Evolutionary conservation across 2,329 filamentous ascomycete species (phyloP), one percentile per base, ranked within the genome.

Genomic region (Cadophora sp.): DNA sequence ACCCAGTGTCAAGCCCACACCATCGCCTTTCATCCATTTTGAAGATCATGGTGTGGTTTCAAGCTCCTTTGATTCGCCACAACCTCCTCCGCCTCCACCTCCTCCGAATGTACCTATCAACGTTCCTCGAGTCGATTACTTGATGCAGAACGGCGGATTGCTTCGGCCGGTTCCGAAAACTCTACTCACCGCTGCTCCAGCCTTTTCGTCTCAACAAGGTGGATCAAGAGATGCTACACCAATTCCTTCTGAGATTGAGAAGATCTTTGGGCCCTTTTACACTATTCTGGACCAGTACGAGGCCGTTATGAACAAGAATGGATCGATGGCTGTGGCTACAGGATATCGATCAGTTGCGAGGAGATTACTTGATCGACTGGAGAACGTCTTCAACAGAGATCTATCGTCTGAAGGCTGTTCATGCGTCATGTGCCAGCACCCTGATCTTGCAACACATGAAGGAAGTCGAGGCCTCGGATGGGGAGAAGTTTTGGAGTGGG

Each of bases 341-440:
- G 96, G 96, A 6, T 97, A 98, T 79, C 89, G 93, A 64, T 97
- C 95, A 0, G 92, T 98, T n/a, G 96, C 96, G 3, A 89, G 96
- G 5, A 88, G 94, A 62, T 82, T 98, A 27, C 86, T 98, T 5
- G 95, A 99, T 80, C 89, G 96, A 46, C 84, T 99, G 4, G 95
- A 97, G 78, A 93, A 95, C 66, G 94, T 99, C 9, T 98, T 99
- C 80, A 94, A 94, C 2, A 87, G 96, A 68, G 95, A 98, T 76
- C 90, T 99, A 43, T 94, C 94, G 0, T 89, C 89, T 0, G 90
- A 97, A 75, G 89, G 91, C n/a, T 98, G 95, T 78, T 83, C 85
- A 53, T 98, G 95, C 79, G 83, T 96, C 66, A 92, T 97, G 84
- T 98, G 95, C 77, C 81, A 81, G 3, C 81, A 87, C 46, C 85